Conservation (phyloP, 1,284 basidiomycete species). For the Papiliotrema nemorosa region DNA sequence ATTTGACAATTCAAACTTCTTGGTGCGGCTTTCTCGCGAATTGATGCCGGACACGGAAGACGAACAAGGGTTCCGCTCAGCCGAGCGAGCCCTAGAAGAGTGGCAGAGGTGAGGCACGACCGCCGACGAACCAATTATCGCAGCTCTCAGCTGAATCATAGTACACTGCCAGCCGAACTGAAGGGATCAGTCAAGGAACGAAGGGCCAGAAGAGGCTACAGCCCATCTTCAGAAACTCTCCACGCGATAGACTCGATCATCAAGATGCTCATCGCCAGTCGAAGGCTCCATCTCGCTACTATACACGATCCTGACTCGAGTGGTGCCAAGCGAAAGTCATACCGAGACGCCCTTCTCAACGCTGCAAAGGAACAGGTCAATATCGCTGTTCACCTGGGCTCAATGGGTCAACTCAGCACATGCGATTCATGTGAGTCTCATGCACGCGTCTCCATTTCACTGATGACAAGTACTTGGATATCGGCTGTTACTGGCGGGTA, state of each 20-base stretch:
- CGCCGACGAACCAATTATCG: background rate
- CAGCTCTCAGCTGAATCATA: background rate
- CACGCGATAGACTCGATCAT: background rate
- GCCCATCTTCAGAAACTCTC: background rate
- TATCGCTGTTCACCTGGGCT: background rate
- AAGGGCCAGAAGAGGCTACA: background rate
- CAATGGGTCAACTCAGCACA: background rate
- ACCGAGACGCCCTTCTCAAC: background rate
- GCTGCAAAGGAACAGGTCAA: background rate
- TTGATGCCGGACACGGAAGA: background rate
- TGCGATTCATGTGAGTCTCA: background rate
- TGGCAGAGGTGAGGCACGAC: background rate
- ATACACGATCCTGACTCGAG: too few species aligned
- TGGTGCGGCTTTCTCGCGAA: background rate
- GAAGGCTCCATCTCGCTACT: background rate
- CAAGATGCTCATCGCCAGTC: background rate
- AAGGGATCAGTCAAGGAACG: background rate
- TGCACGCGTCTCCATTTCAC: background rate
- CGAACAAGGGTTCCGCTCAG: background rate
- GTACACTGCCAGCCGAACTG: background rate
- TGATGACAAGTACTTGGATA: conserved; percentile 11
- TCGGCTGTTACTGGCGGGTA: conserved; percentile 12
- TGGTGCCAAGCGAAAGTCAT: background rate
- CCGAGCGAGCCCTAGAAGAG: background rate
- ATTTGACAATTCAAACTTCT: background rate